A percentile compares a stretch with the other conserved stretches of the same genome.
Conservation (phyloP, 148 eudicot genomes). For the Dianthus caryophyllus region DNA sequence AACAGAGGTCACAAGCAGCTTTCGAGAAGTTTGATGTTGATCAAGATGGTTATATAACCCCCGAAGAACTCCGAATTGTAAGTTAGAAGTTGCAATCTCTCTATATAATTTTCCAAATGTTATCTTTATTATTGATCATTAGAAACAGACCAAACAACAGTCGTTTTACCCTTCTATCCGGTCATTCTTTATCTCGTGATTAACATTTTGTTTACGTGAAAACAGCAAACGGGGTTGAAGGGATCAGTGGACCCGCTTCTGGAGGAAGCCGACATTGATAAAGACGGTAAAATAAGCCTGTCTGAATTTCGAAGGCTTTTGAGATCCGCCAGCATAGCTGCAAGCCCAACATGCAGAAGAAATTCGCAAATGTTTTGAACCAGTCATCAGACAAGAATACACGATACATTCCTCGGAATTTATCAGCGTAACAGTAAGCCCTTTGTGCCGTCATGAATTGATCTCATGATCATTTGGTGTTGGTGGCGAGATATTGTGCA, state of each 20-base stretch:
- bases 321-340: slow-evolving; percentile 75
- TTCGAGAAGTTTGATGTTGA: slow-evolving; percentile 91
- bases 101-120: too few relatives aligned
- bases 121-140: not conserved
- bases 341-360: slow-evolving; percentile 31
- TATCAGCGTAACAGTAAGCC: not conserved
- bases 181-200: not conserved
- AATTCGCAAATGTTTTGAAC: slow-evolving; percentile 8
- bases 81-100: slow-evolving; percentile 26
- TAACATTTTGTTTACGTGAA: not conserved
- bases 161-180: too few relatives aligned
- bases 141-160: not conserved
- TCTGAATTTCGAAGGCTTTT: slow-evolving; percentile 79
- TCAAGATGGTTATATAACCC: slow-evolving; percentile 85
- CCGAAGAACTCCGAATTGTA: slow-evolving; percentile 87
- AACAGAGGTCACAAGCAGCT: slow-evolving; percentile 74
- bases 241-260: slow-evolving; percentile 89
- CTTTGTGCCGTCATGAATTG: not conserved
- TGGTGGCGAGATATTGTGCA: not conserved
- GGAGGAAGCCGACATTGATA: slow-evolving; percentile 92
- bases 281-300: slow-evolving; percentile 87
- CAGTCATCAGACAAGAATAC: not conserved
- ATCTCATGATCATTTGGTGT: too few relatives aligned
- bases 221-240: slow-evolving; percentile 83
- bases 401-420: too few relatives aligned